Evolutionary conservation across 345 rosid species (phyloP).

Genomic region (Mangifera indica): DNA sequence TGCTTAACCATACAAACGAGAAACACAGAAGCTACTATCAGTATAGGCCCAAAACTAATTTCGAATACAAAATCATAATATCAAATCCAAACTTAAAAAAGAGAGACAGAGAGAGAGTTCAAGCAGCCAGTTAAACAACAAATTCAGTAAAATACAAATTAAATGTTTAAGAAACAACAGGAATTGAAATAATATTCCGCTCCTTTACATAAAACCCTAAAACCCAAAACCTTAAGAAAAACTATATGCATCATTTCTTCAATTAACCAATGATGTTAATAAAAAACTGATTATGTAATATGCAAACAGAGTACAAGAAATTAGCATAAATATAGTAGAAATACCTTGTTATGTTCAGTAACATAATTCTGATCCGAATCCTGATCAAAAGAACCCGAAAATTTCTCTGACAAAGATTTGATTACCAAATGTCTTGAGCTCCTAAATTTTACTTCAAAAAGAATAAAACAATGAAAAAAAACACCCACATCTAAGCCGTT

Average conservation of each 20-base stretch:
- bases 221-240: background rate
- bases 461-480: background rate
- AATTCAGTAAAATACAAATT: too few relatives aligned
- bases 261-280: background rate
- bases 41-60: background rate
- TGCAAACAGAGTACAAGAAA: too few relatives aligned
- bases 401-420: constrained; percentile 39
- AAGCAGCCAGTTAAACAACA: too few relatives aligned
- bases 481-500: background rate
- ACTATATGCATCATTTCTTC: background rate
- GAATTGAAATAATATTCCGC: constrained; percentile 2
- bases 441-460: constrained; percentile 22
- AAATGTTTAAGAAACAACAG: background rate
- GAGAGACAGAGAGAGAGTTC: too few relatives aligned
- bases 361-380: constrained; percentile 30
- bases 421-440: constrained; percentile 37
- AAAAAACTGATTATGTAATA: background rate
- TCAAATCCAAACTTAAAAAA: background rate
- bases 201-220: background rate
- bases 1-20: constrained; percentile 32
- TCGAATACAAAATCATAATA: constrained; percentile 13
- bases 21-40: constrained; percentile 9
- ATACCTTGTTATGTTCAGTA: constrained; percentile 41
- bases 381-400: constrained; percentile 38
- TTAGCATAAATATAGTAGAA: too few relatives aligned